These are phyloP conservation scores for Neurospora sp. DNA, from an alignment of 495 filamentous ascomycete species.

Conservation along the genomic window DNA sequence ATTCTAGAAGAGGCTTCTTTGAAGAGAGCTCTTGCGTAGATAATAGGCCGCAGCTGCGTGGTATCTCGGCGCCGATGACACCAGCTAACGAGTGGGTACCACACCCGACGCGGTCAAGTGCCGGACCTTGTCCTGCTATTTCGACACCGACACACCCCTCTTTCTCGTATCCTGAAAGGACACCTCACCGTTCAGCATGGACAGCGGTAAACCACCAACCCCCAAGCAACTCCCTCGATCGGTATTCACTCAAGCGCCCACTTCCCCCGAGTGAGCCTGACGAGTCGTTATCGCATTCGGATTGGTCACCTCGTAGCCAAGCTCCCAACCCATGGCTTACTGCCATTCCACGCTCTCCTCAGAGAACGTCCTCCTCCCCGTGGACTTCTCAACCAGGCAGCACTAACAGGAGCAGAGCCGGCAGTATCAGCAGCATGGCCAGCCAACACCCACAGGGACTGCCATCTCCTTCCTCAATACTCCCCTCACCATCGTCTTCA, in stretches of 20 bases:
- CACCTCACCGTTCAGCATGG: slow-evolving; percentile 4
- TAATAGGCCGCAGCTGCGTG: background rate
- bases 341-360: slow-evolving; percentile 28
- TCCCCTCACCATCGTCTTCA: background rate
- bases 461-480: background rate
- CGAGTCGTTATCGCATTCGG: background rate
- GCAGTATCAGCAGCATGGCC: background rate
- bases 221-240: slow-evolving; percentile 2
- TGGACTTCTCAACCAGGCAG: background rate
- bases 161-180: background rate
- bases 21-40: slow-evolving; percentile 20
- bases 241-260: slow-evolving; percentile 1
- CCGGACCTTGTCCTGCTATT: background rate
- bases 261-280: slow-evolving; percentile 1
- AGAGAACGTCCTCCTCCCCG: background rate
- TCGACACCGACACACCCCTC: background rate
- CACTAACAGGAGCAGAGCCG: background rate
- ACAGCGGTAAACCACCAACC: slow-evolving; percentile 5
- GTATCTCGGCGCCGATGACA: slow-evolving; percentile 24
- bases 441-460: background rate
- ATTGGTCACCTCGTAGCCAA: background rate
- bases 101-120: background rate
- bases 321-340: slow-evolving; percentile 32
- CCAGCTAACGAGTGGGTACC: slow-evolving; percentile 16
- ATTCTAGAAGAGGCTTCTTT: background rate